Evolutionary conservation across 257 asterid genomes (phyloP), one percentile per base, ranked within the genome.

Genomic region (Eucommia ulmoides): DNA sequence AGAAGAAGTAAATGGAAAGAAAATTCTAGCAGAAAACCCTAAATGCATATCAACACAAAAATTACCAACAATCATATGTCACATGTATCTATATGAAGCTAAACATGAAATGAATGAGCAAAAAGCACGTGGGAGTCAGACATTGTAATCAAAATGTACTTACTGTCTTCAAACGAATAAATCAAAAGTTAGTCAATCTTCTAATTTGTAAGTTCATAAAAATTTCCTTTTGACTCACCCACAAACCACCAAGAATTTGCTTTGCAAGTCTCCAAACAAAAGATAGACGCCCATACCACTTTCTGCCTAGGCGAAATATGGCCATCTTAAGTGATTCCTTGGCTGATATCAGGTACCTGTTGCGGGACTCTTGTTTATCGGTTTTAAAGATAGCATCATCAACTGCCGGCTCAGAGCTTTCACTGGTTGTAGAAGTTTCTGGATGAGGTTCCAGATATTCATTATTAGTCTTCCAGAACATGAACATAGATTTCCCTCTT

Each of bases 251-350:
- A 61, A 89, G 88, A 62, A 80, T 66, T 47, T 82, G 78, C 73
- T 72, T 85, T 12, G 79, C 66, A 56, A 82, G 62, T 73, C 91
- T 74, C 72, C 84, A 73, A 64, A 77, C 53, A 65, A 76, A 74
- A 51, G 88, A 80, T 64, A 82, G 45, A 47, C 98, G 96, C 45
- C 93, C 81, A 56, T 78, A 82, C 98, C 96, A 89, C 81, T 73
- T 89, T 70, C 69, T 77, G 49, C 82, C 88, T 52, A 82, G 65
- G 63, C 53, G 85, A 56, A 73, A 33, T 33, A 89, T 69, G 20
- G 88, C 93, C 49, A 86, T 85, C 68, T 79, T 85, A 18, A 89
- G 79, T 52, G 94, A 82, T 68, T 89, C 96, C 67, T 75, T 82
- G 22, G 84, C 91, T 1, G 92, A 89, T 52, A 60, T 23, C 51